These are phyloP conservation scores for Populus davidiana DNA, from an alignment of 345 rosid species.

Conservation along the genomic window DNA sequence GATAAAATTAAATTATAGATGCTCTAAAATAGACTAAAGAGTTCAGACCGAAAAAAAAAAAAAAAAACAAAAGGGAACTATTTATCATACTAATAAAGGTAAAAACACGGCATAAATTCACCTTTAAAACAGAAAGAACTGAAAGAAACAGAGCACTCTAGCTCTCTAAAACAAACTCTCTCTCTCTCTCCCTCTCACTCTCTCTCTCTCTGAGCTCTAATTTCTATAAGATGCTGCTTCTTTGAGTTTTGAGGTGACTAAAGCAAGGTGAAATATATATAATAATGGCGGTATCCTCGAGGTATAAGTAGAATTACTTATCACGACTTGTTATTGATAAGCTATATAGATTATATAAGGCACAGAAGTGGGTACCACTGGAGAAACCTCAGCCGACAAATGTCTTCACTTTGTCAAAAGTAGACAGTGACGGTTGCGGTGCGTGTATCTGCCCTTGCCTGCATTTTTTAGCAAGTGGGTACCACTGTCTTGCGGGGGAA, in stretches of 20 bases:
- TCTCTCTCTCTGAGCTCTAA: neutral
- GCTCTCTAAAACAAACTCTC: neutral
- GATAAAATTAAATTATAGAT: conserved; percentile 17
- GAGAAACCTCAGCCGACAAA: conserved; percentile 16
- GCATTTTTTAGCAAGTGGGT: conserved; percentile 2
- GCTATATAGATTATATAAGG: rapidly evolving
- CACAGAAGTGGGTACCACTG: neutral
- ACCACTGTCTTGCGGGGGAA: neutral
- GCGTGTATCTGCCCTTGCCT: neutral
- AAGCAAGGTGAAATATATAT: neutral
- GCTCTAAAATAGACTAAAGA: conserved; percentile 9
- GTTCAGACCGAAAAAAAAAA: neutral
- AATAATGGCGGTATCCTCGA: conserved; percentile 16
- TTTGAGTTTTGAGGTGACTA: neutral
- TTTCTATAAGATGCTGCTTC: conserved; percentile 22
- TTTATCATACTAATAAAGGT: neutral
- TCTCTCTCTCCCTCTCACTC: neutral
- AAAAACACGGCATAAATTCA: conserved; percentile 2
- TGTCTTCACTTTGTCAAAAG: conserved; percentile 25
- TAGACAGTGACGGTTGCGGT: conserved; percentile 14
- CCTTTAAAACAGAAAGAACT: conserved; percentile 1
- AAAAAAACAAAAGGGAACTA: neutral
- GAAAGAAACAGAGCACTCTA: neutral
- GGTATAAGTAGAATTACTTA: rapidly evolving
- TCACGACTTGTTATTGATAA: neutral